phyloP scores from a whole-genome alignment of 805 yeast species.

The Kazachstania martiniae region DNA sequence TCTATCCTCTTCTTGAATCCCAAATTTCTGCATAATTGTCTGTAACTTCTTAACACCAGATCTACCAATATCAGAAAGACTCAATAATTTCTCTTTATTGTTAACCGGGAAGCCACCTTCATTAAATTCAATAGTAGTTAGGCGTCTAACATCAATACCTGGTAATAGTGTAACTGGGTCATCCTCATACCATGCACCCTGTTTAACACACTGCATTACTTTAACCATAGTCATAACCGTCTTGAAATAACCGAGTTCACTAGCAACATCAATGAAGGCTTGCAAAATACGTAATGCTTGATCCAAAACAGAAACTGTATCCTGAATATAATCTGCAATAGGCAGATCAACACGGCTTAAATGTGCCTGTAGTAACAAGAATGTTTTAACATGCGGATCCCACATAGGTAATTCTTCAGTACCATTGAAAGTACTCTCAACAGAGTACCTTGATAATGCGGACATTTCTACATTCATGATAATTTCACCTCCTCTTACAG shows the following conservation, averaged over 20 bases:
- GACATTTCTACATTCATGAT: constrained; percentile 77
- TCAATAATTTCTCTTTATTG: constrained; percentile 9
- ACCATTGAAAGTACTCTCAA: constrained; percentile 48
- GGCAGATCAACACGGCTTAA: constrained; percentile 75
- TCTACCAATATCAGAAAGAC: constrained; percentile 35
- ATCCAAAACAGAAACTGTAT: constrained; percentile 84
- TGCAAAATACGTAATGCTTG: constrained; percentile 90
- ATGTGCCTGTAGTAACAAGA: constrained; percentile 74
- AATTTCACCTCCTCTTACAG: constrained; percentile 89
- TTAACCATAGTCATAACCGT: constrained; percentile 53
- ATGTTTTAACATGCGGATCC: constrained; percentile 77
- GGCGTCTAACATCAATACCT: constrained; percentile 31
- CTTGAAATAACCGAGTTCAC: constrained; percentile 65
- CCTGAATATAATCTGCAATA: constrained; percentile 90
- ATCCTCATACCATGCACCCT: constrained; percentile 77
- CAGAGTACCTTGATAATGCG: constrained; percentile 52
- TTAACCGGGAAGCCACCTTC: constrained; percentile 13
- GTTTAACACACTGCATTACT: constrained; percentile 81
- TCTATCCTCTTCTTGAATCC: constrained; percentile 32
- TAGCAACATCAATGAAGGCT: constrained; percentile 81
- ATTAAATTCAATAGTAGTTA: constrained; percentile 11
- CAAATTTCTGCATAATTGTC: constrained; percentile 11
- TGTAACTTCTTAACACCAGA: constrained; percentile 27
- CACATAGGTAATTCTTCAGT: constrained; percentile 56
- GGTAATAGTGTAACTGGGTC: constrained; percentile 42